Percentiles rank a stretch among this genome's conserved stretches.
These are phyloP conservation scores for Verticillium albo-atrum DNA, from an alignment of 2,329 filamentous ascomycete species.

Conservation along the genomic window DNA sequence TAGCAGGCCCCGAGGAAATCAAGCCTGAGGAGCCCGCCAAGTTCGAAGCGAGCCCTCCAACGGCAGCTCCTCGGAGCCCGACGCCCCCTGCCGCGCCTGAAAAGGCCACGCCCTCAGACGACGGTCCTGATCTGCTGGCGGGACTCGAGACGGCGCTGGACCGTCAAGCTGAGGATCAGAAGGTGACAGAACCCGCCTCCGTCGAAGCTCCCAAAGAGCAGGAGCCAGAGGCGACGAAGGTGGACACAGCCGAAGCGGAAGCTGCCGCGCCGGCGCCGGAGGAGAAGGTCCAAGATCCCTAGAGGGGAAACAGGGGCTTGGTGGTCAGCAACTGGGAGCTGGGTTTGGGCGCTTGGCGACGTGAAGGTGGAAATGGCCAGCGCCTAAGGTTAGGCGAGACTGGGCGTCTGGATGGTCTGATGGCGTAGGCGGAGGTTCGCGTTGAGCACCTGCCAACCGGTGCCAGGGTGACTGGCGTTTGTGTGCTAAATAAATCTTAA, in stretches of 20 bases:
- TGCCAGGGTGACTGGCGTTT: neutral
- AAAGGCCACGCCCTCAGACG: constrained; percentile 2
- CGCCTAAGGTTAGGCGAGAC: neutral
- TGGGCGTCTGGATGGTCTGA: neutral
- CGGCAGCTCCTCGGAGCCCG: neutral
- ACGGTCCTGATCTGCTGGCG: constrained; percentile 11
- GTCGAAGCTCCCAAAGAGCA: neutral
- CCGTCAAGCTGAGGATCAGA: constrained; percentile 6
- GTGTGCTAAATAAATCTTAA: neutral
- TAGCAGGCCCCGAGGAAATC: neutral
- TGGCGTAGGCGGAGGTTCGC: neutral
- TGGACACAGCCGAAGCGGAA: neutral
- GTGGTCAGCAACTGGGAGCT: neutral
- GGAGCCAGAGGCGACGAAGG: neutral
- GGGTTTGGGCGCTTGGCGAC: neutral
- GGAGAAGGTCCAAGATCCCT: neutral
- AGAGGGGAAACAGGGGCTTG: neutral
- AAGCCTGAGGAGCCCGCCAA: neutral
- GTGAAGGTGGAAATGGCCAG: neutral
- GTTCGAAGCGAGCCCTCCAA: neutral
- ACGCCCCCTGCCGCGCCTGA: neutral
- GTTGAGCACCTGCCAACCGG: neutral
- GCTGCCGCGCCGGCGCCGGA: neutral
- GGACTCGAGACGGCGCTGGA: constrained; percentile 11
- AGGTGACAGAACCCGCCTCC: neutral